Percentiles rank a stretch among this genome's conserved stretches.
These are phyloP conservation scores for Oryza punctata DNA, from an alignment of 176 grass and related monocot species.

Conservation along the genomic window DNA sequence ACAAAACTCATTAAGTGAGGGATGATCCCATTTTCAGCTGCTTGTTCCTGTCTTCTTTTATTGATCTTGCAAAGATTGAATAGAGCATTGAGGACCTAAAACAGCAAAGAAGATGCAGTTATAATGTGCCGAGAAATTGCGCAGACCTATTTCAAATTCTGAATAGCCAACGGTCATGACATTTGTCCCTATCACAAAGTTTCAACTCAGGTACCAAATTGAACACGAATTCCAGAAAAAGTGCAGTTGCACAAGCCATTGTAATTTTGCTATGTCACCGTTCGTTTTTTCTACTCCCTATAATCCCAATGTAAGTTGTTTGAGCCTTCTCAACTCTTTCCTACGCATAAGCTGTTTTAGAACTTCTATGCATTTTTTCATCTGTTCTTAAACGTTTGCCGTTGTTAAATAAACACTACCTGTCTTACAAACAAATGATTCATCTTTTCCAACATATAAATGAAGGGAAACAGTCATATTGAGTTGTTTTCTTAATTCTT, in stretches of 20 bases:
- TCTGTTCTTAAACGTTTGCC: no score
- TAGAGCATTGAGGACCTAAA: slow-evolving; percentile 88
- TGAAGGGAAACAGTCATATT: no score
- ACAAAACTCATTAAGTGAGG: slow-evolving; percentile 99
- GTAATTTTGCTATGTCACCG: background rate
- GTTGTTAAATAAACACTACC: no score
- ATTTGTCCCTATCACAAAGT: background rate
- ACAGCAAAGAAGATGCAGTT: slow-evolving; percentile 22
- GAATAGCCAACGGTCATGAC: background rate
- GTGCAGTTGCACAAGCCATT: background rate
- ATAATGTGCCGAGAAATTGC: slow-evolving; percentile 16
- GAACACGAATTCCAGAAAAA: background rate
- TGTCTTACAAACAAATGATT: no score
- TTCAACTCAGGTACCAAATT: background rate
- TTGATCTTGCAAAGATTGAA: slow-evolving; percentile 99
- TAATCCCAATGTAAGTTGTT: no score
- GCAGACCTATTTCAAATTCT: background rate
- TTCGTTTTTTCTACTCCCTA: background rate
- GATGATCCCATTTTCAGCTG: slow-evolving; percentile 98
- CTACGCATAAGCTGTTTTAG: no score
- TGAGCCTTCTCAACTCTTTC: no score
- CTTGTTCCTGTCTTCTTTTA: slow-evolving; percentile 97
- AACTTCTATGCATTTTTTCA: no score
- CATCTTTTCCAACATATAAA: no score
- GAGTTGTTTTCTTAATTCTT: no score